Evolutionary conservation across 2,329 filamentous ascomycete genomes (phyloP), one percentile per base, ranked within the genome.

Genomic region (Penicillium nordicum): DNA sequence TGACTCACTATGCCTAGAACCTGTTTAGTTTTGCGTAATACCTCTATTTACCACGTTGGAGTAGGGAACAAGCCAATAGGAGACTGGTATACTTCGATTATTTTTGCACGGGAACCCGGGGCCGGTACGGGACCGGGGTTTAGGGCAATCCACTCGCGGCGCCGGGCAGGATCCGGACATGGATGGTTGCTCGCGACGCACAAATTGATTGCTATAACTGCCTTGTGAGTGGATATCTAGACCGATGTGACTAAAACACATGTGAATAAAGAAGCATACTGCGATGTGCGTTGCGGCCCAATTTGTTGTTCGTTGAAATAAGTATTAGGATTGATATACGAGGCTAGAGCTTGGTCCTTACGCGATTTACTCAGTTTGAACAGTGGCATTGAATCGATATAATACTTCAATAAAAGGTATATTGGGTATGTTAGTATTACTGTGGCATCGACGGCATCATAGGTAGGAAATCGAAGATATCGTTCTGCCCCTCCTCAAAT

Each of bases 391-490:
- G 11, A 2, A 27, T 7, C 18, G 23, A 12, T 37, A 16, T 36
- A 12, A 14, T 3, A 9, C 5, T 46, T 25, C 25, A 30, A 32
- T 38, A 23, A 27, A 23, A 27, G 14, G 1, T 32, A 6, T 47
- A 42, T 29, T 43, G 29, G 21, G 30, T 29, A 38, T 37, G 16
- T 29, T 48, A 51, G 18, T 38, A 11, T 40, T 53, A 68, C 44
- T 59, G 58, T 36, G 69, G 67, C 43, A 71, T 60, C 30, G 66
- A 67, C 11, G 69, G 68, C 69, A 72, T 71, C 55, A 67, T 67
- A 18, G 70, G 71, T 30, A 73, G 57, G 53, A 73, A 73, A 50
- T 73, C 71, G 57, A 73, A 73, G 18, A 73, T 66, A 50, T 73
- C 71, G 30, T 69, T 71, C 53, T 73, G 71, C 2, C 68, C 70